phyloP scores from a whole-genome alignment of 805 yeast genomes.

The Ogataea ganodermae region DNA sequence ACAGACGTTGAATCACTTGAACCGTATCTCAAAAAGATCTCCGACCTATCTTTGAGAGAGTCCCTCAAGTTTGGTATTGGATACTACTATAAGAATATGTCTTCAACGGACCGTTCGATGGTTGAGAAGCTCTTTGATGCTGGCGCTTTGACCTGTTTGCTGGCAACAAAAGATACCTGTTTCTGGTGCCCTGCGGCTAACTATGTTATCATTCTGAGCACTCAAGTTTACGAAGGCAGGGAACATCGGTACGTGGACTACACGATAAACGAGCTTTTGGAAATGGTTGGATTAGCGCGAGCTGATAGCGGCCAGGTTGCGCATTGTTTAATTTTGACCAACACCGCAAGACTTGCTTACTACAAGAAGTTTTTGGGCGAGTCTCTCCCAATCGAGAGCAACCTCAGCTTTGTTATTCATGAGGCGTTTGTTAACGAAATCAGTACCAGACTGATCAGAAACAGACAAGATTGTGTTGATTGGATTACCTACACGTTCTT shows the following conservation, averaged over 20 bases:
- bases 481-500: constrained; percentile 86
- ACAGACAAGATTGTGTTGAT: constrained; percentile 84
- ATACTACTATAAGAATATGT: constrained; percentile 58
- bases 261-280: constrained; percentile 60
- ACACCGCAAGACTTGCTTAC: constrained; percentile 54
- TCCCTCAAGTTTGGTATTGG: constrained; percentile 65
- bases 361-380: constrained; percentile 71
- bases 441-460: constrained; percentile 59
- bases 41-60: constrained; percentile 48
- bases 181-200: constrained; percentile 52
- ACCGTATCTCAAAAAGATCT: constrained; percentile 44
- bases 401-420: constrained; percentile 53
- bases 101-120: constrained; percentile 49
- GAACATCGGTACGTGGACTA: constrained; percentile 75
- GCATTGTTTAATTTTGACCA: constrained; percentile 58
- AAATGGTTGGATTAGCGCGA: constrained; percentile 58
- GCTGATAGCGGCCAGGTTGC: constrained; percentile 35
- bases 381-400: constrained; percentile 84
- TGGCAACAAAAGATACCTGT: constrained; percentile 63
- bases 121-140: constrained; percentile 53
- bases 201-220: constrained; percentile 65
- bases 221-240: constrained; percentile 68
- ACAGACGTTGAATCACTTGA: constrained; percentile 42
- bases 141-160: constrained; percentile 55
- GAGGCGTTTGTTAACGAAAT: constrained; percentile 77